A percentile compares a stretch with the other conserved stretches of the same genome.
These are phyloP conservation scores for Alloascoidea africana DNA, from an alignment of 805 yeast species.

Conservation along the genomic window DNA sequence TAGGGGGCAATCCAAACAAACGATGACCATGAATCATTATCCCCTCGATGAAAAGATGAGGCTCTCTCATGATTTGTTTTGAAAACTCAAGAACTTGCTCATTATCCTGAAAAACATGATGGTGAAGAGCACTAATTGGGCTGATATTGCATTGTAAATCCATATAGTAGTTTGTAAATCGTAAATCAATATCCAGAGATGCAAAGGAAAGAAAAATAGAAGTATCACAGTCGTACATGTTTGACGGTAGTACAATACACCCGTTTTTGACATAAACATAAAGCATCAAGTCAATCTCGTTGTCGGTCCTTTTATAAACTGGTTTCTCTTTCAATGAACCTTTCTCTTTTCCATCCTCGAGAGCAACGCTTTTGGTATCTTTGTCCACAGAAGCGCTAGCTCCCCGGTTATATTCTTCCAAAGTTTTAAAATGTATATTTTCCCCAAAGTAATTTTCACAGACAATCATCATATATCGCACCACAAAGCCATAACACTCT, in stretches of 20 bases:
- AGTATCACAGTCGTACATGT: conserved; percentile 47
- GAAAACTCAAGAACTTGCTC: conserved; percentile 8
- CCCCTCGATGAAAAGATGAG: conserved; percentile 43
- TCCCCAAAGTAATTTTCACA: conserved; percentile 90
- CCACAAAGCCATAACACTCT: conserved; percentile 63
- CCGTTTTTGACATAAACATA: conserved; percentile 60
- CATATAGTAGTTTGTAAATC: conserved; percentile 88
- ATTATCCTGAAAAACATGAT: conserved; percentile 6
- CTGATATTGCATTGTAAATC: conserved; percentile 67
- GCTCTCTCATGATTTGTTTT: conserved; percentile 5
- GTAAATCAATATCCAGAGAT: conserved; percentile 57
- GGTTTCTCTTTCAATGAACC: too few species aligned
- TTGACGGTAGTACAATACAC: conserved; percentile 55
- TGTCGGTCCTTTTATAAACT: conserved; percentile 17
- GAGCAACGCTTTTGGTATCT: background rate
- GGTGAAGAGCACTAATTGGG: conserved; percentile 29
- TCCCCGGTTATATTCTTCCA: conserved; percentile 56
- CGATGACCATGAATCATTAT: conserved; percentile 71
- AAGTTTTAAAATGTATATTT: conserved; percentile 63
- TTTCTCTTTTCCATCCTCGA: background rate
- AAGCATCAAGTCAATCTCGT: conserved; percentile 68
- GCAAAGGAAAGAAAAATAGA: conserved; percentile 51
- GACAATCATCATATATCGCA: conserved; percentile 59
- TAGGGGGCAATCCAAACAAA: conserved; percentile 85
- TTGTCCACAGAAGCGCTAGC: conserved; percentile 5